Evolutionary conservation across 2,329 filamentous ascomycete genomes (phyloP), one percentile per base, ranked within the genome.

Genomic region (Aschersonia sp.): DNA sequence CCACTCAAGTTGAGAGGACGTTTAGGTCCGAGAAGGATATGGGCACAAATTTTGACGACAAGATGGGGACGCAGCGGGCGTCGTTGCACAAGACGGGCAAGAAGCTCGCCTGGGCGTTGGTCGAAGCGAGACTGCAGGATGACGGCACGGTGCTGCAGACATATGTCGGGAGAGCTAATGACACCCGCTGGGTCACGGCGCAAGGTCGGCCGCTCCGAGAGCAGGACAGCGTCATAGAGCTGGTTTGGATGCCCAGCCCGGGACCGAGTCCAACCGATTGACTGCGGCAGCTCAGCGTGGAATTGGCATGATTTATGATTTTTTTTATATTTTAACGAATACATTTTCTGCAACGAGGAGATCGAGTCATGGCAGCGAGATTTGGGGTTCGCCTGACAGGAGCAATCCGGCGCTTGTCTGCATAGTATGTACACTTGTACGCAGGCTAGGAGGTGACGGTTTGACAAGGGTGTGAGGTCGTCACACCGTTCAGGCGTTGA

Each of bases 151-250:
- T 77, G 9, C 64, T 64, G 39, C 74, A 78, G 55, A 64, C 70
- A 1, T 78, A 76, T 52, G 67, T 73, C 12, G 63, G 72, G 30
- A 70, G 69, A 53, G 65, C 65, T 32, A 66, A 73, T 48, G 74
- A 77, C 54, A 63, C 62, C 59, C 62, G 74, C 48, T 77, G 74
- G 74, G 67, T 66, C 8, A 63, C 70, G 50, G 55, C 53, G 40
- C 62, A 66, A 49, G 69, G 62, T 39, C 59, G 60, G 46, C 63
- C 65, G 0, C 74, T 77, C 71, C 71, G 66, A 50, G 63, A 67
- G 44, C 62, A 67, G 11, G 74, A 78, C 54, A 72, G 74, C 4
- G 57, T 77, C 30, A 65, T 77, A 43, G 74, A 78, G 60, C 61
- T 78, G 48, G 65, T 77, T 43, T 77, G 74, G 74, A 60, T 75